These are phyloP conservation scores for Cinchona pubescens DNA, from an alignment of 257 asterid genomes.

Conservation along the genomic window DNA sequence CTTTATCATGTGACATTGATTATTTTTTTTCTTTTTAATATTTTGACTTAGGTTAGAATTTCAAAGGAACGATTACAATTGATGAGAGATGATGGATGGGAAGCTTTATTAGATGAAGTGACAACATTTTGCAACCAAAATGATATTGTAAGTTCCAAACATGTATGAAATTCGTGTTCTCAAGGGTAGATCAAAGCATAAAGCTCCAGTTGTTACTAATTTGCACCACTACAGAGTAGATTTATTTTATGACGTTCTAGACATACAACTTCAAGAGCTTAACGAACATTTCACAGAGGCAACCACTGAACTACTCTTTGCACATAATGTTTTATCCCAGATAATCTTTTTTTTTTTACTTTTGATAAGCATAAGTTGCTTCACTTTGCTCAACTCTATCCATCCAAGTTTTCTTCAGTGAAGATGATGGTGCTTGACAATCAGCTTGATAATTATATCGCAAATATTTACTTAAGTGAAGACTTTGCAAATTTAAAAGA, in stretches of 20 bases:
- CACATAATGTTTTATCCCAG: neutral
- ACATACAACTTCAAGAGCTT: neutral
- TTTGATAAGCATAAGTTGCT: neutral
- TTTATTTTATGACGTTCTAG: neutral
- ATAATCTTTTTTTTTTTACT: neutral
- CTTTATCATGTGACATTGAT: too few species aligned
- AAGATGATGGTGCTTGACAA: neutral
- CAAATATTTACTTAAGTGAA: neutral
- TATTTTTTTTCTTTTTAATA: too few species aligned
- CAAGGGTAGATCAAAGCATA: neutral
- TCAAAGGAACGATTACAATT: neutral
- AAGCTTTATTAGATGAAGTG: neutral
- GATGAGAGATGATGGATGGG: constrained; percentile 1
- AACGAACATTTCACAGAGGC: neutral
- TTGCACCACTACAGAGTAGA: neutral
- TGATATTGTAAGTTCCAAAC: neutral
- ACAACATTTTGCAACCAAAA: neutral
- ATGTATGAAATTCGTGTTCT: neutral
- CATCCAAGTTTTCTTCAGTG: neutral
- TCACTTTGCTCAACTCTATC: neutral
- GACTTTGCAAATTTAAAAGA: neutral
- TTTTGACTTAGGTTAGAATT: neutral
- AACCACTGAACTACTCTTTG: neutral
- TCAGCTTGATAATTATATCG: neutral
- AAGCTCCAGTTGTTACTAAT: neutral